phyloP scores from a whole-genome alignment of 2,329 filamentous ascomycete species.

The Pseudocercospora pini-densiflorae region DNA sequence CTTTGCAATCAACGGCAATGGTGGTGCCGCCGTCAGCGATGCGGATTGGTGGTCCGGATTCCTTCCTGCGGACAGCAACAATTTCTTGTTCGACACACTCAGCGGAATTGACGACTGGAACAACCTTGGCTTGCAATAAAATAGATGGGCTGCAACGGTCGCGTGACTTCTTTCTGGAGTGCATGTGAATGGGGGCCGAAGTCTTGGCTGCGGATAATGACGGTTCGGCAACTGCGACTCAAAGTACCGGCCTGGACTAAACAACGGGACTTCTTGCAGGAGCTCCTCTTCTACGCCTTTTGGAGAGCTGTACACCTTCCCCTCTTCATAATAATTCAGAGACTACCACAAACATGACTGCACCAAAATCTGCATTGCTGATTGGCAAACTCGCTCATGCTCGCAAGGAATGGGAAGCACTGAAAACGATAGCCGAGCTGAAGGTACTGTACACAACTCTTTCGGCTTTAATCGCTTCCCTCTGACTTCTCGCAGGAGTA shows the following conservation, averaged over 20 bases:
- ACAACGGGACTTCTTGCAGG: conserved; percentile 1
- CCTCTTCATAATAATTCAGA: background rate
- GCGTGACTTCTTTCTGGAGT: background rate
- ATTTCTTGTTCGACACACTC: conserved; percentile 39
- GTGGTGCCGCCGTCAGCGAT: conserved; percentile 36
- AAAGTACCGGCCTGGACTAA: background rate
- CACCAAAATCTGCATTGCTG: conserved; percentile 45
- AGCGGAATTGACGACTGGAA: conserved; percentile 40
- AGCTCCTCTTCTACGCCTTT: conserved; percentile 5
- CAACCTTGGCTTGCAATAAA: conserved; percentile 34
- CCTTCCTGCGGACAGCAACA: conserved; percentile 42
- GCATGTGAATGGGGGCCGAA: background rate
- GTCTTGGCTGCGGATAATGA: conserved; percentile 2
- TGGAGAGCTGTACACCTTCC: background rate
- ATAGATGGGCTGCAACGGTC: background rate
- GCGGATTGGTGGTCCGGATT: conserved; percentile 45
- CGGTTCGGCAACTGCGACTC: background rate
- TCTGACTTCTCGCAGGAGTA: conserved; percentile 52
- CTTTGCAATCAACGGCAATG: conserved; percentile 51
- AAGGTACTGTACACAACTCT: conserved; percentile 31
- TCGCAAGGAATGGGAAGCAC: conserved; percentile 52
- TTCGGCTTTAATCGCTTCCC: background rate
- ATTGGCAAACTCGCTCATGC: conserved; percentile 52
- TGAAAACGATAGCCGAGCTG: conserved; percentile 38
- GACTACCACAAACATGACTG: conserved; percentile 24